A percentile compares a stretch with the other conserved stretches of the same genome.
Evolutionary conservation across 2,329 filamentous ascomycete species (phyloP).

Genomic region (Fusarium phyllophilum): DNA sequence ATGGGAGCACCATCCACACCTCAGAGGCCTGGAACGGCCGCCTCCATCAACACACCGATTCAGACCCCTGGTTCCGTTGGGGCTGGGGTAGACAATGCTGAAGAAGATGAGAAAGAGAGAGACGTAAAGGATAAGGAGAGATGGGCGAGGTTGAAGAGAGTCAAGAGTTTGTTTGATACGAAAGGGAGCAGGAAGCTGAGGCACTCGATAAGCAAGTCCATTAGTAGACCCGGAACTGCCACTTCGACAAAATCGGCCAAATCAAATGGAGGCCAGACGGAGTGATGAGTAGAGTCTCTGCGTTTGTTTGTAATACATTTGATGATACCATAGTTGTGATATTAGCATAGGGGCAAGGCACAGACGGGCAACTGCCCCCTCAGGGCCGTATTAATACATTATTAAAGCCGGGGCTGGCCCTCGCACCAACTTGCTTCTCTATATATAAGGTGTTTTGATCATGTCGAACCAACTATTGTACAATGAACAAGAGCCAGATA

Average conservation of each 20-base stretch:
- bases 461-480: neutral
- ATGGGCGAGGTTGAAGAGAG: constrained; percentile 75
- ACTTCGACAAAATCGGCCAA: constrained; percentile 48
- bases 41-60: constrained; percentile 30
- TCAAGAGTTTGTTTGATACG: constrained; percentile 76
- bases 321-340: constrained; percentile 15
- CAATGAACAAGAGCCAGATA: neutral
- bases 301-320: neutral
- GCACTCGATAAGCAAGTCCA: constrained; percentile 51
- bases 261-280: constrained; percentile 33
- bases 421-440: neutral
- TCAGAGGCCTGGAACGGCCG: constrained; percentile 27
- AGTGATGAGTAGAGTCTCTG: constrained; percentile 1
- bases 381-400: constrained; percentile 4
- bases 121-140: constrained; percentile 75
- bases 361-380: neutral
- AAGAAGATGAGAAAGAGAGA: constrained; percentile 57
- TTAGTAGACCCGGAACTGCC: constrained; percentile 54
- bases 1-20: constrained; percentile 36
- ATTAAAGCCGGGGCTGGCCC: neutral
- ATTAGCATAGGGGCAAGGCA: neutral
- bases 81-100: constrained; percentile 23
- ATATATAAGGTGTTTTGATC: neutral
- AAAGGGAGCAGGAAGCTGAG: constrained; percentile 68
- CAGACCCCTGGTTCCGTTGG: constrained; percentile 16